phyloP scores from a whole-genome alignment of 805 yeast species.

The Lipomyces yamanashiensis region DNA sequence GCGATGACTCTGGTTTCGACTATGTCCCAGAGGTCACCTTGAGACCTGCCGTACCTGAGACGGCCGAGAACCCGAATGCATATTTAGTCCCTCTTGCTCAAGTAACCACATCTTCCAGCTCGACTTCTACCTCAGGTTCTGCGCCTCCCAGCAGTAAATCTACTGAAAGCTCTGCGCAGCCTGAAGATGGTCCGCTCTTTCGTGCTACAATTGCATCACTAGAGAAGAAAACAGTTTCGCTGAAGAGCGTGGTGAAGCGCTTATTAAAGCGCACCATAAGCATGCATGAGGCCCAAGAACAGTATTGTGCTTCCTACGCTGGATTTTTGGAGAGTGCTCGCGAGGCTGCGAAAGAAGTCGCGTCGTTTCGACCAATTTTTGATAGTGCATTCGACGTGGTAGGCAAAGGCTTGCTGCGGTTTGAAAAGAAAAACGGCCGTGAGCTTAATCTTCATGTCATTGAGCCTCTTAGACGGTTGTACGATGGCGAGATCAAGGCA shows the following conservation, averaged over 20 bases:
- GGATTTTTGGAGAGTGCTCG: constrained; percentile 43
- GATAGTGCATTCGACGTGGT: constrained; percentile 43
- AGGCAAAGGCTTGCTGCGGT: constrained; percentile 30
- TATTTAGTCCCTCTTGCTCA: constrained; percentile 9
- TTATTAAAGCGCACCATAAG: constrained; percentile 47
- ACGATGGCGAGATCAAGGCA: constrained; percentile 50
- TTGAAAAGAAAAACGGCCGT: constrained; percentile 36
- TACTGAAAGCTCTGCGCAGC: constrained; percentile 40
- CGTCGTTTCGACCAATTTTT: constrained; percentile 43
- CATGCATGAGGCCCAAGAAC: constrained; percentile 43
- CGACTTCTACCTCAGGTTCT: constrained; percentile 2
- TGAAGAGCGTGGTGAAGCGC: constrained; percentile 46
- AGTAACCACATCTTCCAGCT: constrained; percentile 2
- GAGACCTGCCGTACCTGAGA: not conserved
- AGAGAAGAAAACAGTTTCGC: constrained; percentile 46
- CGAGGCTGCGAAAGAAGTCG: constrained; percentile 44
- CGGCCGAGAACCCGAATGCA: constrained; percentile 4
- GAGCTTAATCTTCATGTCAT: constrained; percentile 46
- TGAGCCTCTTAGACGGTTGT: constrained; percentile 48
- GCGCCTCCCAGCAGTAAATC: not conserved
- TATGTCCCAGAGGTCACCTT: not conserved
- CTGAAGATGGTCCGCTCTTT: constrained; percentile 53
- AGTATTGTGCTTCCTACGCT: constrained; percentile 21
- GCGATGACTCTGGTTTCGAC: constrained; percentile 7
- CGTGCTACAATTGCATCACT: constrained; percentile 48